Evolutionary conservation across 331 rosid genomes (phyloP).

Genomic region (Phaseolus coccineus): DNA sequence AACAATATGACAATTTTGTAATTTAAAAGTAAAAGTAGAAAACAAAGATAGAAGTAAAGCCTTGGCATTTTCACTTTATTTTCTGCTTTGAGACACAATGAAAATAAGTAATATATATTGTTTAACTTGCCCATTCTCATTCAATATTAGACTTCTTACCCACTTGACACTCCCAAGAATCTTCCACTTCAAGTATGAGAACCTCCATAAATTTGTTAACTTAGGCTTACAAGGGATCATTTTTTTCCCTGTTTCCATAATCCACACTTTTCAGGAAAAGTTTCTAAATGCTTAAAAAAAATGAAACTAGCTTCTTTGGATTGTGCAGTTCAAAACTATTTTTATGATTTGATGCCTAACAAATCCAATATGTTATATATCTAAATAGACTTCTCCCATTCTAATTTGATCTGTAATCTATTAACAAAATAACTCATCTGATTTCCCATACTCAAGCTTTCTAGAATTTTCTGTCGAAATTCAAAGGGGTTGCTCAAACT

Average conservation of each 20-base stretch:
- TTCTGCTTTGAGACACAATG: background rate
- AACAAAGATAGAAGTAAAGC: no score
- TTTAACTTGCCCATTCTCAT: background rate
- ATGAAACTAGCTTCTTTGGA: background rate
- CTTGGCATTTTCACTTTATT: background rate
- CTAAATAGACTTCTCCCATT: background rate
- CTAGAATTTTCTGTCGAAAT: background rate
- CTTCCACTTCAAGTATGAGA: background rate
- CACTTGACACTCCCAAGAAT: background rate
- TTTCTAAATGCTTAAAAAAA: no score
- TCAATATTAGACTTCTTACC: background rate
- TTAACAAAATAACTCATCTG: background rate
- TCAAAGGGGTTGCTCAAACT: no score
- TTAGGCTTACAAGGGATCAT: background rate
- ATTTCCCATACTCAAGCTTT: background rate
- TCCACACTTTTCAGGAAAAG: background rate
- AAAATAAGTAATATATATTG: background rate
- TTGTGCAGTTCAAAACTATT: slow-evolving; percentile 11
- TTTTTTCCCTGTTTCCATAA: background rate
- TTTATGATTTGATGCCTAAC: background rate
- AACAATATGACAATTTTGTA: no score
- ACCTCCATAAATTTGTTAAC: background rate
- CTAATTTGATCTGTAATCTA: background rate
- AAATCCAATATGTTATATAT: background rate
- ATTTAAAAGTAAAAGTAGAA: no score